Percentiles rank a stretch among this genome's conserved stretches.
phyloP scores from a whole-genome alignment of 768 basidiomycete genomes.

The Coprinellus aureogranulatus region DNA sequence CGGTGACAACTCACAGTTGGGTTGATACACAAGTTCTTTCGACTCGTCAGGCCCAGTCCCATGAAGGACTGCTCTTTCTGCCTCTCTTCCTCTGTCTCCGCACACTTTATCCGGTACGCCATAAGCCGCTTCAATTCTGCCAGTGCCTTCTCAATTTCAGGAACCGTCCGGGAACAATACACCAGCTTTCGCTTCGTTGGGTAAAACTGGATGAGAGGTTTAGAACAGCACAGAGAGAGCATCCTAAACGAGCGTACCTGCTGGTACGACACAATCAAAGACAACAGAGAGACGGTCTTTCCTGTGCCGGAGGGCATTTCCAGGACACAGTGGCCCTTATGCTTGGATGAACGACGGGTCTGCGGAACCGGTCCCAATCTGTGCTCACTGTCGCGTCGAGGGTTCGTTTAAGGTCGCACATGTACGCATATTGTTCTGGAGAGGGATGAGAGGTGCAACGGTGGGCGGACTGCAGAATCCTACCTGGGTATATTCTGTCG shows the following conservation, averaged over 20 bases:
- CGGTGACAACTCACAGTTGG: conserved; percentile 64
- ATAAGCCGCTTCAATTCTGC: conserved; percentile 93
- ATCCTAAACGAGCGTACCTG: conserved; percentile 50
- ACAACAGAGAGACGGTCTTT: conserved; percentile 94
- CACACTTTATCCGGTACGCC: conserved; percentile 74
- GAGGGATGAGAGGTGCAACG: conserved; percentile 9
- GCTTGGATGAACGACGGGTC: neutral
- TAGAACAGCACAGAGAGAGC: neutral
- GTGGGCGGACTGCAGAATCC: conserved; percentile 18
- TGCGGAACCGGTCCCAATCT: neutral
- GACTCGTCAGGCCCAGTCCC: conserved; percentile 89
- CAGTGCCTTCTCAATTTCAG: conserved; percentile 98
- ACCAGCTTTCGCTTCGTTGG: conserved; percentile 91
- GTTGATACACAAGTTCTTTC: conserved; percentile 95
- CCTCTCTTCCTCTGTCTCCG: conserved; percentile 71
- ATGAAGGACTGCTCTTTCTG: conserved; percentile 80
- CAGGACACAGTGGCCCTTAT: conserved; percentile 97
- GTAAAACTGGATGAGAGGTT: conserved; percentile 65
- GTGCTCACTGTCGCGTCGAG: conserved; percentile 81
- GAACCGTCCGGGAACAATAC: conserved; percentile 98
- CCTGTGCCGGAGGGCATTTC: conserved; percentile 99
- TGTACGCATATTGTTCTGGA: conserved; percentile 97
- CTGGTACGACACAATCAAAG: conserved; percentile 96
- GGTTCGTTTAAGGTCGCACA: conserved; percentile 97
- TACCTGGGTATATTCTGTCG: conserved; percentile 94